A percentile compares a stretch with the other conserved stretches of the same genome.
Conservation (phyloP, 805 yeast genomes). For the Barnettozyma pratensis region DNA sequence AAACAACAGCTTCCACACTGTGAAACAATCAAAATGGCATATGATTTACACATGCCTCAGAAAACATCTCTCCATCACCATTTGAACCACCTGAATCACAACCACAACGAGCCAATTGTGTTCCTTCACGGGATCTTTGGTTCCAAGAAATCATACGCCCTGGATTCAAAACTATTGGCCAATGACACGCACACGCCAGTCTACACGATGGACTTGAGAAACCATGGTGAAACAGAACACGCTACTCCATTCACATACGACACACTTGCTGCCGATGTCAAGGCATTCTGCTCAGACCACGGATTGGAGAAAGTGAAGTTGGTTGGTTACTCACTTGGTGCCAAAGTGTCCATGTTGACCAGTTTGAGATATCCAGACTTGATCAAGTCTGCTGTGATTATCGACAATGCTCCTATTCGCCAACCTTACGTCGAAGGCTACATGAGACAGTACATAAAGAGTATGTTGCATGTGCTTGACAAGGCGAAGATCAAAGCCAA, state of each 20-base stretch:
- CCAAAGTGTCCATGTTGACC: conserved; percentile 45
- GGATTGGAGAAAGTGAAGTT: conserved; percentile 27
- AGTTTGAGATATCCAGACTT: conserved; percentile 36
- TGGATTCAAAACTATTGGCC: conserved; percentile 35
- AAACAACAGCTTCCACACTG: conserved; percentile 51
- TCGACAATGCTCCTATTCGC: conserved; percentile 44
- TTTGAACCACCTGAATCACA: conserved; percentile 20
- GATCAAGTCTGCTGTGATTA: conserved; percentile 36
- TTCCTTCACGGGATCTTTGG: conserved; percentile 50
- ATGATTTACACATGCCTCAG: conserved; percentile 24
- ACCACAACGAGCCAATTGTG: conserved; percentile 30
- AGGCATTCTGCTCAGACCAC: conserved; percentile 29
- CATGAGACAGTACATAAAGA: conserved; percentile 34
- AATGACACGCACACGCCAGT: conserved; percentile 30
- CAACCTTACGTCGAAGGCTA: conserved; percentile 30
- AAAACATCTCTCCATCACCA: conserved; percentile 19
- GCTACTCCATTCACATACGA: conserved; percentile 39
- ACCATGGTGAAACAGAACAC: conserved; percentile 44
- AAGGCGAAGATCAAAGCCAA: conserved; percentile 32
- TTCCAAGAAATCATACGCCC: conserved; percentile 35
- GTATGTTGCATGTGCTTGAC: conserved; percentile 78
- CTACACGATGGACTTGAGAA: conserved; percentile 42
- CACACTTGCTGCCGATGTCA: conserved; percentile 39
- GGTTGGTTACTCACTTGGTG: conserved; percentile 50
- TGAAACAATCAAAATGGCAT: conserved; percentile 38